phyloP scores from a whole-genome alignment of 306 rosid species.

The Purshia tridentata region DNA sequence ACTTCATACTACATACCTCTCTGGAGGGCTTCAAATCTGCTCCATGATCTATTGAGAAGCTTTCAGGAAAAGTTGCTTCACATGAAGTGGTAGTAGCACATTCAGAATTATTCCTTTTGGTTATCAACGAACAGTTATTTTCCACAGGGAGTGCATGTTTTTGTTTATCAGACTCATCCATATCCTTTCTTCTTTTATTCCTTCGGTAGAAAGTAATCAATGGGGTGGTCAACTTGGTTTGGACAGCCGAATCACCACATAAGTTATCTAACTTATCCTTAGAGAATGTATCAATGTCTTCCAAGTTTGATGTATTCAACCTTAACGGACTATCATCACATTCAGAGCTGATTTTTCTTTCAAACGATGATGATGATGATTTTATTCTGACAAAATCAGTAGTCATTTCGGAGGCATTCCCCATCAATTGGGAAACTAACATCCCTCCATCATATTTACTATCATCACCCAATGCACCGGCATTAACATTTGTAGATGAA shows the following conservation, averaged over 20 bases:
- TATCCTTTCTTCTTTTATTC: conserved; percentile 43
- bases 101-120: conserved; percentile 39
- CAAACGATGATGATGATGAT: conserved; percentile 23
- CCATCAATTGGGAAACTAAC: conserved; percentile 24
- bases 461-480: conserved; percentile 20
- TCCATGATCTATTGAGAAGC: conserved; percentile 29
- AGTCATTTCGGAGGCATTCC: conserved; percentile 22
- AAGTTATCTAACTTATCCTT: conserved; percentile 27
- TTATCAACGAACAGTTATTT: conserved; percentile 34
- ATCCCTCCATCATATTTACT: conserved; percentile 13
- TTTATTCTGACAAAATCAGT: conserved; percentile 25
- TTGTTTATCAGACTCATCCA: conserved; percentile 30
- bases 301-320: conserved; percentile 34
- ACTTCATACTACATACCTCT: conserved; percentile 33
- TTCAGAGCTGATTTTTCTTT: conserved; percentile 27
- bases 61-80: conserved; percentile 27
- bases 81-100: conserved; percentile 29
- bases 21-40: conserved; percentile 40
- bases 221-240: conserved; percentile 25
- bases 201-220: conserved; percentile 50
- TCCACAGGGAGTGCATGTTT: conserved; percentile 21
- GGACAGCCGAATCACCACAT: conserved; percentile 12
- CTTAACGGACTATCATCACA: conserved; percentile 21
- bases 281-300: conserved; percentile 27
- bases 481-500: conserved; percentile 22